Base-by-base conservation (phyloP, 129 eudicot species). In the Kitagawia praeruptora region DNA sequence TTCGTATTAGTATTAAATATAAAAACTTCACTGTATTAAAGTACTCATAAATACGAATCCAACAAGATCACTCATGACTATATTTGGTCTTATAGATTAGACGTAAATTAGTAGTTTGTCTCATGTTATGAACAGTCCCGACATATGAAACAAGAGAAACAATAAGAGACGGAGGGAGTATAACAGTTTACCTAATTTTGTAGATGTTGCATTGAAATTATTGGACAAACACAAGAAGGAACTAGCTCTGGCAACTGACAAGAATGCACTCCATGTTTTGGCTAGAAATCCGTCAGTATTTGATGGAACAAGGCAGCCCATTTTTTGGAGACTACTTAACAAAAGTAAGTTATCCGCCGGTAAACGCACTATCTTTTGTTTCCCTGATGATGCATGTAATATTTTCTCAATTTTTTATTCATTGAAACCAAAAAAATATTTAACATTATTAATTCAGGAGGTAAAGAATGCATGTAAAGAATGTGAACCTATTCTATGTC, bases 211-310 rank as follows among this genome's bases (percentile, higher is more conserved):
- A 21, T 56, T 82, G 37, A 9, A 21, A 51, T 79, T 85, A 58
- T 48, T 85, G 13, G 2, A 31, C 11, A 23, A 39, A n/a, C 76
- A 72, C 77, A 73, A 42, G 8, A 75, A 48, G 11, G 63, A 44
- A 6, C 18, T 83, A 40, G 82, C 76, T 61, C 3, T 70, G 46
- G 13, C 6, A 53, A 46, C 75, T 45, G 80, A 58, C 27, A 12
- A 12, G 23, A 70, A 74, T 73, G 80, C 82, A 56, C 78, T 85
- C 0, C 54, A 79, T 28, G 54, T 77, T 53, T 71, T 85, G 78
- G 86, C 88, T 38, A 72, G 66, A 82, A 85, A 82, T 49, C 77
- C 83, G 18, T 67, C 14, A 3, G 85, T 82, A 47, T 76, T 76
- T 53, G 19, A 48, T 12, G 73, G 70, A 72, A 41, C 31, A 23